A percentile compares a stretch with the other conserved stretches of the same genome.
Evolutionary conservation across 306 rosid species (phyloP).

Genomic region (Fagus sylvatica): DNA sequence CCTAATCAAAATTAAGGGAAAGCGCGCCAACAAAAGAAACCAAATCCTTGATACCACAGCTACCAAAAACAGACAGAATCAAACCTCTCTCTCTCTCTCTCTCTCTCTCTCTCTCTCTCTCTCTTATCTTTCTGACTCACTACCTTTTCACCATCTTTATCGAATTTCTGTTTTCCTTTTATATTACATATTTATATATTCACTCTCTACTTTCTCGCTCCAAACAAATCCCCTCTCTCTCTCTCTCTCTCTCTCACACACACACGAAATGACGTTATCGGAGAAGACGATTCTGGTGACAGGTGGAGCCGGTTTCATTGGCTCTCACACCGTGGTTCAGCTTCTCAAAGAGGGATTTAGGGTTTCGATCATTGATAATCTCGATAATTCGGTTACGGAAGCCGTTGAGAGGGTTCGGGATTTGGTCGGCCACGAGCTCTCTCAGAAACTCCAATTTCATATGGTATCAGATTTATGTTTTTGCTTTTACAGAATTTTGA

Average conservation of each 20-base stretch:
- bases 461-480: conserved; percentile 32
- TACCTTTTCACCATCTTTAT: too few species aligned
- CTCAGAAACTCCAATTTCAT: conserved; percentile 65
- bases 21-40: neutral
- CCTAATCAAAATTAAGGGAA: neutral
- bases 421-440: conserved; percentile 72
- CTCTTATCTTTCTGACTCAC: neutral
- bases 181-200: too few species aligned
- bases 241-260: neutral
- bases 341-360: conserved; percentile 66
- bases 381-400: conserved; percentile 67
- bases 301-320: conserved; percentile 91
- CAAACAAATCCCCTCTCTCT: neutral
- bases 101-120: neutral
- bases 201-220: neutral
- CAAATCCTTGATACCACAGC: neutral
- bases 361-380: conserved; percentile 68
- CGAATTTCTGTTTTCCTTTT: too few species aligned
- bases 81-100: neutral
- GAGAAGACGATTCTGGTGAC: conserved; percentile 71
- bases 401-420: conserved; percentile 74
- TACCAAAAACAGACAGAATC: neutral
- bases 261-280: conserved; percentile 40
- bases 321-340: conserved; percentile 87
- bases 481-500: neutral